Evolutionary conservation across 2,329 filamentous ascomycete genomes (phyloP), one percentile per base, ranked within the genome.

Genomic region (Ilyonectria mors-panacis): DNA sequence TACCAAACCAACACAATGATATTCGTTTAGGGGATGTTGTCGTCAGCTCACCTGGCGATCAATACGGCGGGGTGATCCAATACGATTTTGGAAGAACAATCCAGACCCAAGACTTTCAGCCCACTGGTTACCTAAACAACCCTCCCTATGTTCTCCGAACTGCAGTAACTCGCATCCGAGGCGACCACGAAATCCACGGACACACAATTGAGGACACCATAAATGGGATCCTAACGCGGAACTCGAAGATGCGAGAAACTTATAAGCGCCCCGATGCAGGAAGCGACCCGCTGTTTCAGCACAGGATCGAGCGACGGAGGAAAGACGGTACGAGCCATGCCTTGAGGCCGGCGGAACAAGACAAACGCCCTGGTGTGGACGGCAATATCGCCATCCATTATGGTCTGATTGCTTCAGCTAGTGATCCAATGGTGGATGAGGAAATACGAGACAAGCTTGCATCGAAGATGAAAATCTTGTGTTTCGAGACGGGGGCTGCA

Each of bases 1-100:
- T 73, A 0, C 81, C 80, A 63, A 83, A 61, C 50, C 1, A 1
- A 3, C 61, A 71, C 4, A 65, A 78, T 21, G 78, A 82, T 12
- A 75, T 82, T 0, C 75, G 78, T 7, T 63, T 76, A 1, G 73
- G 74, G 0, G 74, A 76, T 44, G 13, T 76, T 1, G 69, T 75
- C 0, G 67, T 76, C 2, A 70, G 72, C 23, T 33, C 13, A 7
- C 39, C 28, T 2, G 1, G 23, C 2, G 30, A 47, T 2, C 50
- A 62, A 0, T 45, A 44, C 0, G 63, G 64, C 19, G 68, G 69
- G 0, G 67, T 77, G 0, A 59, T 76, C 1, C 66, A 76, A 8
- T 76, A 74, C 33, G 72, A 75, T 48, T 73, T 45, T 35, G 74
- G 72, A 2, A 73, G 73, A 33, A 47, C 54, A 2, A 53, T 68